A percentile compares a stretch with the other conserved stretches of the same genome.
These are phyloP conservation scores for Nicotiana benthamiana DNA, from an alignment of 257 asterid species.

Conservation along the genomic window DNA sequence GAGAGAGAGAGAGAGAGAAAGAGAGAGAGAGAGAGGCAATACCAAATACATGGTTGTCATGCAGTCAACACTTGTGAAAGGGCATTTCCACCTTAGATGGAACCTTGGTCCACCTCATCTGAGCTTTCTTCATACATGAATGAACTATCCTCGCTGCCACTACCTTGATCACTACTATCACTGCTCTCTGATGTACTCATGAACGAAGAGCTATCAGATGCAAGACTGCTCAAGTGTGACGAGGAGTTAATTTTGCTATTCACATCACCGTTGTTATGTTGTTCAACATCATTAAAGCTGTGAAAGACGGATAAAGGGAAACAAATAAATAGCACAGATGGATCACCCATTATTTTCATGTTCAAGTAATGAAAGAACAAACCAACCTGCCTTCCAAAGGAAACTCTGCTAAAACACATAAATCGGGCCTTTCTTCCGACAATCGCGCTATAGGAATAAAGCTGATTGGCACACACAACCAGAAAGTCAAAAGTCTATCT, in stretches of 20 bases:
- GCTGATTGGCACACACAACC: constrained; percentile 28
- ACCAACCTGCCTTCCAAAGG: constrained; percentile 57
- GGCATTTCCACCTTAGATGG: constrained; percentile 1
- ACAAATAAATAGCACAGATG: neutral
- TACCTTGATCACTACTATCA: constrained; percentile 49
- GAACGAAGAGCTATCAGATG: constrained; percentile 30
- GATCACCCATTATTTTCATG: constrained; percentile 1
- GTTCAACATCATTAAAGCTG: constrained; percentile 34
- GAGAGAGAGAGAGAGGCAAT: neutral
- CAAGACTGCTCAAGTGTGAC: constrained; percentile 27
- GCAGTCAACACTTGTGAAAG: neutral
- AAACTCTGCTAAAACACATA: constrained; percentile 59
- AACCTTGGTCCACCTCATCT: constrained; percentile 42
- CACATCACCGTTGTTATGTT: constrained; percentile 29
- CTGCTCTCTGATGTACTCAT: constrained; percentile 41
- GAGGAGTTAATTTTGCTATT: constrained; percentile 16
- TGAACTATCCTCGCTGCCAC: constrained; percentile 43
- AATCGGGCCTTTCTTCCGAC: constrained; percentile 49
- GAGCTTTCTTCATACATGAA: constrained; percentile 39
- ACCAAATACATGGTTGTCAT: neutral
- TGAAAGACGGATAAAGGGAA: constrained; percentile 8
- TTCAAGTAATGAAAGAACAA: constrained; percentile 4
- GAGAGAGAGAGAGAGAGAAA: neutral
- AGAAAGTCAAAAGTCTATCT: neutral
- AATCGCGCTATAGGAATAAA: constrained; percentile 46